phyloP scores from a whole-genome alignment of 805 yeast genomes.

The Pichia scutulata region DNA sequence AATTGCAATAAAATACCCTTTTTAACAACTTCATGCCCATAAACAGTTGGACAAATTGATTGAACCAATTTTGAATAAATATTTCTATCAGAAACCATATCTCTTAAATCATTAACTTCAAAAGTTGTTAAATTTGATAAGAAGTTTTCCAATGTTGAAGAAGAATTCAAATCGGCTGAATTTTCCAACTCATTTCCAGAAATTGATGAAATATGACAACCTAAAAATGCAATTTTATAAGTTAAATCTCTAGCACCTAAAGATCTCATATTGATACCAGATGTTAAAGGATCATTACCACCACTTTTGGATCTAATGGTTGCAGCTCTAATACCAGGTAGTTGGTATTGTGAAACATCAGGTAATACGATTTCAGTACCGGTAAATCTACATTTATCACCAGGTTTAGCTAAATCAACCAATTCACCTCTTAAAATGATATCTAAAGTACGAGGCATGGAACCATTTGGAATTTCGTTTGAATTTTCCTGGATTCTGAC shows the following conservation, averaged over 20 bases:
- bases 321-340: conserved; percentile 91
- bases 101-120: conserved; percentile 77
- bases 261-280: conserved; percentile 77
- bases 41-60: conserved; percentile 93
- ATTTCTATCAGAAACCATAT: conserved; percentile 85
- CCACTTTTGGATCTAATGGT: conserved; percentile 55
- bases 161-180: conserved; percentile 17
- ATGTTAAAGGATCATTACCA: conserved; percentile 57
- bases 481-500: conserved; percentile 93
- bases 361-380: conserved; percentile 95
- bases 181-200: conserved; percentile 27
- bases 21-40: conserved; percentile 90
- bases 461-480: conserved; percentile 95
- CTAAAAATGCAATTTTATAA: conserved; percentile 83
- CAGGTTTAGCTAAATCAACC: conserved; percentile 95
- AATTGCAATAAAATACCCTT: conserved; percentile 86
- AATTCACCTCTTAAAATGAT: conserved; percentile 88
- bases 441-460: conserved; percentile 96
- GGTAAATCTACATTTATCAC: conserved; percentile 88
- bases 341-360: conserved; percentile 85
- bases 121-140: conserved; percentile 69
- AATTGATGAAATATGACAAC: conserved; percentile 78
- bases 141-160: conserved; percentile 55
- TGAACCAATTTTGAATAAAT: conserved; percentile 77
- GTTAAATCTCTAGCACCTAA: conserved; percentile 95